A percentile compares a stretch with the other conserved stretches of the same genome.
Evolutionary conservation across 179 eudicot genomes (phyloP).

Genomic region (Gypsophila paniculata): DNA sequence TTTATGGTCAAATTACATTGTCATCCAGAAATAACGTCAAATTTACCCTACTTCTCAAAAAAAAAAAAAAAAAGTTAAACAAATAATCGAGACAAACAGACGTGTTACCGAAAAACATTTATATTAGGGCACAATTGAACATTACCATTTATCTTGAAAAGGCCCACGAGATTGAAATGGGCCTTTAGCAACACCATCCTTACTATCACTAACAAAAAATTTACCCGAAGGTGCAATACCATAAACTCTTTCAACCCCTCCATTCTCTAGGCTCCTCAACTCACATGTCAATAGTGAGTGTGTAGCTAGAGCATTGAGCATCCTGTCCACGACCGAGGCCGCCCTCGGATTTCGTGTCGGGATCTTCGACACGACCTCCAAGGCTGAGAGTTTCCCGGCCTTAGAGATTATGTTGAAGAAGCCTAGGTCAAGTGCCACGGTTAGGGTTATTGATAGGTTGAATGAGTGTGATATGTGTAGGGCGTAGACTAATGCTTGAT

Average conservation of each 20-base stretch:
- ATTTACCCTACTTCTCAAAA: no score
- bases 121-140: no score
- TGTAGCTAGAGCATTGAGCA: conserved; percentile 7
- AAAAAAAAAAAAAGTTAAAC: not conserved
- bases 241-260: conserved; percentile 8
- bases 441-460: not conserved
- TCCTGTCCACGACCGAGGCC: conserved; percentile 6
- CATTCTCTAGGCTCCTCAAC: conserved; percentile 1
- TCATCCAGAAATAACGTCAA: no score
- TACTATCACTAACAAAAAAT: conserved; percentile 8
- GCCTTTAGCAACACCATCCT: conserved; percentile 10
- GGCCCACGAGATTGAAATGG: conserved; percentile 7
- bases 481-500: conserved; percentile 4
- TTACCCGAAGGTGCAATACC: not conserved
- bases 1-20: no score
- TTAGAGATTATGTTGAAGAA: conserved; percentile 6
- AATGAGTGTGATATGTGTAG: conserved; percentile 11
- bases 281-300: conserved; percentile 12
- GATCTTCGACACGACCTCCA: not conserved
- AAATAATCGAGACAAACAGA: no score
- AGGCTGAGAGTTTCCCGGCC: conserved; percentile 5
- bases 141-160: conserved; percentile 13
- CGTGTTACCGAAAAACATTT: no score
- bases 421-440: conserved; percentile 12
- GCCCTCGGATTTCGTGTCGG: conserved; percentile 4